A percentile compares a stretch with the other conserved stretches of the same genome.
Evolutionary conservation across 225 moss, liverwort and hornwort species (phyloP).

Genomic region (Straminergon stramineum): DNA sequence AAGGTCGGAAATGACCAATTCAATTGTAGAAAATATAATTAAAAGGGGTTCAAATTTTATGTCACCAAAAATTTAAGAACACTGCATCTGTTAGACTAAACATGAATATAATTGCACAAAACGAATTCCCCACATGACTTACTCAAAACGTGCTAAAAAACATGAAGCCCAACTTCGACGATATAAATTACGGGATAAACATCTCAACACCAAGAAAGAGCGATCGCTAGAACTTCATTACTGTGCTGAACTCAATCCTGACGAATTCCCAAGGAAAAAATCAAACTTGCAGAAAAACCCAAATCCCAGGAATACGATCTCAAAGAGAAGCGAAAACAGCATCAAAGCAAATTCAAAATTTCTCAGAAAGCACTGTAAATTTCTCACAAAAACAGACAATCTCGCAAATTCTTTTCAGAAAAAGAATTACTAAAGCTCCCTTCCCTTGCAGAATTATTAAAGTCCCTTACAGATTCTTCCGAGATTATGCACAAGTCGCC

Average conservation of each 20-base stretch:
- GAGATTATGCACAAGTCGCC: constrained; percentile 87
- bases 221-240: neutral
- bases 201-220: neutral
- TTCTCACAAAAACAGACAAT: neutral
- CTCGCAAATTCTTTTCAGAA: neutral
- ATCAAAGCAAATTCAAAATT: neutral
- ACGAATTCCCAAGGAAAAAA: neutral
- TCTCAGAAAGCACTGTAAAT: neutral
- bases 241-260: neutral
- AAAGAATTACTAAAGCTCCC: neutral
- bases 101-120: neutral
- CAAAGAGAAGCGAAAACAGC: neutral
- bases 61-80: neutral
- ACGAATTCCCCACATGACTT: neutral
- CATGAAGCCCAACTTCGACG: neutral
- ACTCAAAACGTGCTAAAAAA: neutral
- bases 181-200: neutral
- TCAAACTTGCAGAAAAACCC: neutral
- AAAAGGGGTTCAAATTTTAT: neutral
- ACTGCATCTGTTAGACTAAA: neutral
- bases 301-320: neutral
- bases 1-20: neutral
- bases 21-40: neutral
- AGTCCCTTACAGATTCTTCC: constrained; percentile 58
- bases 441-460: neutral